A percentile compares a stretch with the other conserved stretches of the same genome.
These are phyloP conservation scores for Platismatia glauca DNA, from an alignment of 495 filamentous ascomycete species.

Conservation along the genomic window DNA sequence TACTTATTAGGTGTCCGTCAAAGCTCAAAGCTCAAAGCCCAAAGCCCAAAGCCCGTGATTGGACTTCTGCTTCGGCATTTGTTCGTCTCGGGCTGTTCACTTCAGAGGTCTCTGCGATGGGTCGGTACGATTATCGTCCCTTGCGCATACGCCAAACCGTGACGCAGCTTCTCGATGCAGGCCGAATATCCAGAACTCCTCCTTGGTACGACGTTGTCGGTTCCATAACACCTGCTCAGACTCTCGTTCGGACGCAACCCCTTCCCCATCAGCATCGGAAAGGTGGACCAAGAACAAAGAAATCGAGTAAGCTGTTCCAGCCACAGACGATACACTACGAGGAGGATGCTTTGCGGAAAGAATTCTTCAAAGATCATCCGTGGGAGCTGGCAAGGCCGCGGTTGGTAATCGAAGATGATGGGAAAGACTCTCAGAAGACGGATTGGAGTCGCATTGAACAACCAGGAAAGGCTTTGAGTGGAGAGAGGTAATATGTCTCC, in stretches of 20 bases:
- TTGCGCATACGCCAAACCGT: slow-evolving; percentile 63
- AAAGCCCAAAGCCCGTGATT: too few relatives aligned
- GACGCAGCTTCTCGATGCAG: slow-evolving; percentile 44
- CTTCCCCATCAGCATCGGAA: slow-evolving; percentile 53
- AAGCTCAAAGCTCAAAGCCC: too few relatives aligned
- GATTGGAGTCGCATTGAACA: slow-evolving; percentile 79
- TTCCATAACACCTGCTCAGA: slow-evolving; percentile 70
- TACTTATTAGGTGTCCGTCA: too few relatives aligned
- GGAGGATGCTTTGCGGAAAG: slow-evolving; percentile 69
- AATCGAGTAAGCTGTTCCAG: slow-evolving; percentile 66
- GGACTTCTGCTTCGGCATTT: background rate
- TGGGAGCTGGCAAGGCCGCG: slow-evolving; percentile 92
- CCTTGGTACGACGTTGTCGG: slow-evolving; percentile 69
- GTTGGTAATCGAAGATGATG: slow-evolving; percentile 75
- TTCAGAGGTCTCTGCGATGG: slow-evolving; percentile 36
- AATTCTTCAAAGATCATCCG: slow-evolving; percentile 89
- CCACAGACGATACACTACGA: slow-evolving; percentile 72
- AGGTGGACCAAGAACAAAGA: slow-evolving; percentile 46
- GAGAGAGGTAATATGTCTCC: slow-evolving; percentile 31
- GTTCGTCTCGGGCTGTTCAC: background rate
- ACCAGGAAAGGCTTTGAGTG: slow-evolving; percentile 68
- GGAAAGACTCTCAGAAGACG: slow-evolving; percentile 61
- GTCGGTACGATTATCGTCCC: slow-evolving; percentile 63
- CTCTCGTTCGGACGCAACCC: slow-evolving; percentile 59
- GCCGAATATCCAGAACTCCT: slow-evolving; percentile 45